Evolutionary conservation across 2,329 filamentous ascomycete species (phyloP), one percentile per base, ranked within the genome.

Genomic region (Rhynchosporium secalis): DNA sequence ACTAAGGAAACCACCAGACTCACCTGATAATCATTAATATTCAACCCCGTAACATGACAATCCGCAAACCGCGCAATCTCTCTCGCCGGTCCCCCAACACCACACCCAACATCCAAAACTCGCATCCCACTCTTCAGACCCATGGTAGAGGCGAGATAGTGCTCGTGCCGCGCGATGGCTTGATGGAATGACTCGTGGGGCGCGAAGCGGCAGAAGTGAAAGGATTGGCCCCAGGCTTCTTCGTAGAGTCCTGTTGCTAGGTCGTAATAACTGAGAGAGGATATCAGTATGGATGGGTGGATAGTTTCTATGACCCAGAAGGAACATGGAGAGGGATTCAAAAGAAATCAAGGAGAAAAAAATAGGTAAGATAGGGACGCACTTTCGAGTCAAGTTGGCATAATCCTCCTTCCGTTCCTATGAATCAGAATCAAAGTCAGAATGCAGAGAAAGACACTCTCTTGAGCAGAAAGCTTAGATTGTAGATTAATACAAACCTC

Each of bases 11-110:
- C 20, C 20, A 20, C 20, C 20, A 20, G 20, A 20, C 20, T 20
- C 20, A 20, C 20, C 80, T 98, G 95, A 82, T 99, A 99, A 80
- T 97, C 92, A 78, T 98, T 98, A 86, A 97, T 98, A 86, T 98
- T 99, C 76, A 98, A 80, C 48, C 95, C 95, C 29, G 92, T 89
- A 66, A 98, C 85, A 72, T 97, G 92, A 71, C 86, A 89, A 65
- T 91, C 94, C 10, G 91, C 89, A 80, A 99, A 99, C 79, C 96
- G 96, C 79, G 91, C 91, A 72, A 99, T 98, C 81, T 98, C 93
- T 65, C 93, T 86, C 6, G 94, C 95, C 28, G 95, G 95, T 52
- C 95, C 95, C 72, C 95, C 95, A 60, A 98, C 92, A 83, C 95
- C 95, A 73, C 95, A 99, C 65, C 95, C 95, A 63, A 99, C 95